Base-by-base conservation (phyloP, 2,329 filamentous ascomycete species). In the Zalaria sp. region DNA sequence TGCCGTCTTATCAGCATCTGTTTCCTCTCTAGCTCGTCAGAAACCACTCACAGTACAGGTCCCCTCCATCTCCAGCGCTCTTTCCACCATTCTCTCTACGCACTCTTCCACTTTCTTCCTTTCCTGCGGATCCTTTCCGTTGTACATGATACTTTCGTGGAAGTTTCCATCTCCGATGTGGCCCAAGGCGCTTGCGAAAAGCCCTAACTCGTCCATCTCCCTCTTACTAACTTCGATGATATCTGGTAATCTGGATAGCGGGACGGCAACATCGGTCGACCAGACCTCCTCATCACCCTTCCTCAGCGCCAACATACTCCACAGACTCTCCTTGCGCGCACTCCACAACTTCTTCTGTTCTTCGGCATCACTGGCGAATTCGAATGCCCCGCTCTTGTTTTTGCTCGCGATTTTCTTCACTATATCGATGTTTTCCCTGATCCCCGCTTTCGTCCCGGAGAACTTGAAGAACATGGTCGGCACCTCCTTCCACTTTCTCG, bases 141-240 rank as follows among this genome's bases (percentile, higher is more conserved):
- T 77, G 59, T 93, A 95, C 64, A 95, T 81, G 62, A 95, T 91
- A 56, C 81, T 84, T 57, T 88, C 81, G 59, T 95, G 88, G 65
- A 95, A 95, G 61, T 95, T 95, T 32, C 88, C 88, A 56, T 94
- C 88, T 8, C 88, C 88, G 43, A 95, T 81, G 55, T 95, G 88
- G 3, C 88, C 88, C 3, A 95, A 67, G 27, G 93, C 83, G 53
- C 82, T 87, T 1, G 86, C 85, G 57, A 94, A 93, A 2, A 94
- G 65, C 0, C 85, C 86, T 7, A 94, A 69, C 8, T 85, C 78
- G 53, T 89, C 83, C 72, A 93, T 80, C 55, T 93, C 85, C 57
- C 84, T 83, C 66, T 94, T 93, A 47, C 83, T 88, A 35, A 86
- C 69, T 57, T 93, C 87, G 34, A 79, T 77, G 38, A 79, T 75